Evolutionary conservation across 2,329 filamentous ascomycete species (phyloP).

Genomic region (Pestalotiopsis sp.): DNA sequence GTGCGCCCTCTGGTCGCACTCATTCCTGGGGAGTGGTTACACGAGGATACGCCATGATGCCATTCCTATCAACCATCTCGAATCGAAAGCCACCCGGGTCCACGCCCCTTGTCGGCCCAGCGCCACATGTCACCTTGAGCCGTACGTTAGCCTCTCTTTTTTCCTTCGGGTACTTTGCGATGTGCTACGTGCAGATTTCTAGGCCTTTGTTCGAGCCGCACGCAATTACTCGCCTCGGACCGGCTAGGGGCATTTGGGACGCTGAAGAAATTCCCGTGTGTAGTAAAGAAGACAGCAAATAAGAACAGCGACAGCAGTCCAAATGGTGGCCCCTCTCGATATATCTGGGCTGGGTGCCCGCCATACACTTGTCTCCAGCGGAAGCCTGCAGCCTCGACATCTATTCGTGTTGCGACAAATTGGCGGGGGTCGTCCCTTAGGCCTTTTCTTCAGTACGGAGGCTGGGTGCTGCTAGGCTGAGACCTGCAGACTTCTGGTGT

Average conservation of each 20-base stretch:
- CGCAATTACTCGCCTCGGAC: neutral
- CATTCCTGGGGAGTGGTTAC: neutral
- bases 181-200: neutral
- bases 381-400: neutral
- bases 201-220: neutral
- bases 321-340: neutral
- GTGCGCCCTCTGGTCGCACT: neutral
- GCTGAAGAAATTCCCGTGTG: neutral
- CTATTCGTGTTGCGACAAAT: neutral
- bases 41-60: slow-evolving; percentile 5
- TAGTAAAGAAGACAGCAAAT: neutral
- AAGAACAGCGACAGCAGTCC: neutral
- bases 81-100: neutral
- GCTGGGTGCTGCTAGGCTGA: neutral
- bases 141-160: neutral
- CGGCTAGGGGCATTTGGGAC: neutral
- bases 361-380: neutral
- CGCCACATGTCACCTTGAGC: neutral
- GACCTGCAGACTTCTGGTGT: slow-evolving; percentile 3
- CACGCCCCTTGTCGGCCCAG: neutral
- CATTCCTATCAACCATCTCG: neutral
- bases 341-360: neutral
- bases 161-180: neutral
- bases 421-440: neutral
- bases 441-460: neutral